Percentiles rank a stretch among this genome's conserved stretches.
phyloP scores from a whole-genome alignment of 2,329 filamentous ascomycete species.

The Stagonosporopsis chrysanthemi region DNA sequence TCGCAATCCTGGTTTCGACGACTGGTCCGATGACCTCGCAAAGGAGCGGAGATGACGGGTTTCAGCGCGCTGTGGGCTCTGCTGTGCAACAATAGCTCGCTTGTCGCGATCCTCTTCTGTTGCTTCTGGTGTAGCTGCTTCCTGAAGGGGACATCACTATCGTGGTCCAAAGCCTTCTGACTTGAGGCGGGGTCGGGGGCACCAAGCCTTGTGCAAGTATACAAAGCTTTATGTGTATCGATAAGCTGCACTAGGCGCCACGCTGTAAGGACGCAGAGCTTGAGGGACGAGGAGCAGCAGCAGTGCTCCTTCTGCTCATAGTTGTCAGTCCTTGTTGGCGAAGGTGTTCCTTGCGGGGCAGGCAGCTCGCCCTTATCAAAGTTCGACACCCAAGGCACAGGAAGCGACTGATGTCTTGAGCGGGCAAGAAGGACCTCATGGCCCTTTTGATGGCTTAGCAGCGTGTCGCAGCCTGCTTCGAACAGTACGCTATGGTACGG shows the following conservation, averaged over 20 bases:
- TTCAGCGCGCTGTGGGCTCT: conserved; percentile 90
- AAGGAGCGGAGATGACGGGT: conserved; percentile 93
- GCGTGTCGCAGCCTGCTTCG: neutral
- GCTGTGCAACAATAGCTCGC: conserved; percentile 97
- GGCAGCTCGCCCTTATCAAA: neutral
- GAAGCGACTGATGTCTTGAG: neutral
- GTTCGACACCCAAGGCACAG: neutral
- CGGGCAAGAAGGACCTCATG: neutral
- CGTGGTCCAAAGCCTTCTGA: too few species aligned
- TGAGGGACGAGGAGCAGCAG: neutral
- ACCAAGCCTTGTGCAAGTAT: neutral
- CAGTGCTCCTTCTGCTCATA: neutral
- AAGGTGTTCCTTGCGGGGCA: neutral
- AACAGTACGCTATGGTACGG: neutral
- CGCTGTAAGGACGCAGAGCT: too few species aligned
- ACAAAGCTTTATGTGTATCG: neutral
- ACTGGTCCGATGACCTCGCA: conserved; percentile 95
- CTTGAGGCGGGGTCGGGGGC: too few species aligned
- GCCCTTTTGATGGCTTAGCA: neutral
- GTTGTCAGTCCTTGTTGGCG: neutral
- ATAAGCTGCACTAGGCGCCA: too few species aligned
- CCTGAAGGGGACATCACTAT: too few species aligned
- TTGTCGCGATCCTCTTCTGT: conserved; percentile 97
- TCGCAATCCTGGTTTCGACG: conserved; percentile 97
- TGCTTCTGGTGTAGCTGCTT: conserved; percentile 71